A percentile compares a stretch with the other conserved stretches of the same genome.
phyloP scores from a whole-genome alignment of 1,284 basidiomycete species.

The Pyrrhoderma lamaoense region DNA sequence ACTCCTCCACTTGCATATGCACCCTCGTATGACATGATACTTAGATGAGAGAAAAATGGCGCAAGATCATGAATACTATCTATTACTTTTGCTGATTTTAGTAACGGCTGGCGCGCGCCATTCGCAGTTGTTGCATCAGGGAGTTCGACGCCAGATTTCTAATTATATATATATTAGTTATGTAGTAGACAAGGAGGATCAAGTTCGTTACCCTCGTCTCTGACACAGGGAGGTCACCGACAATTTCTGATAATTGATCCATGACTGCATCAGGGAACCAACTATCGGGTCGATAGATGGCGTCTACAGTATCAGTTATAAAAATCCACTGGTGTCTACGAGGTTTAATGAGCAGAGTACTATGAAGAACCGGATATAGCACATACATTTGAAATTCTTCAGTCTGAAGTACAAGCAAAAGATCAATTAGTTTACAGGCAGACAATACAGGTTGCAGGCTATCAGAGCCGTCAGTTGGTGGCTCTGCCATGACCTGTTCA shows the following conservation, averaged over 20 bases:
- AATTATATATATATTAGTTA: background rate
- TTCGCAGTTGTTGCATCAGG: slow-evolving; percentile 23
- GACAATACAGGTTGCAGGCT: slow-evolving; percentile 77
- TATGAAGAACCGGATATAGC: background rate
- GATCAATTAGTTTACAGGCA: slow-evolving; percentile 90
- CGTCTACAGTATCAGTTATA: slow-evolving; percentile 95
- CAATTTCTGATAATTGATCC: slow-evolving; percentile 84
- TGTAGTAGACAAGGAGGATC: background rate
- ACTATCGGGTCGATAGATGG: slow-evolving; percentile 79
- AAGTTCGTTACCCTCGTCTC: slow-evolving; percentile 32
- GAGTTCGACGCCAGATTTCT: slow-evolving; percentile 8
- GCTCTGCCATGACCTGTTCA: slow-evolving; percentile 53
- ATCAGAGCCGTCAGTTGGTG: slow-evolving; percentile 75
- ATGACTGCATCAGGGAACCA: slow-evolving; percentile 84
- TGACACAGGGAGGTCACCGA: slow-evolving; percentile 51
- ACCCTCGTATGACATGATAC: slow-evolving; percentile 84
- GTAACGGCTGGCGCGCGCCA: slow-evolving; percentile 63
- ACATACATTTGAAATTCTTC: slow-evolving; percentile 96
- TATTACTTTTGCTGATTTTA: slow-evolving; percentile 62
- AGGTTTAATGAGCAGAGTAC: slow-evolving; percentile 2
- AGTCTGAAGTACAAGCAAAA: slow-evolving; percentile 86
- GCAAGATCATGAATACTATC: slow-evolving; percentile 76
- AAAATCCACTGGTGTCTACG: slow-evolving; percentile 97
- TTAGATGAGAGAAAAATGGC: slow-evolving; percentile 84
- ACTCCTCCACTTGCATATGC: slow-evolving; percentile 73